Evolutionary conservation across 2,329 filamentous ascomycete genomes (phyloP).

Genomic region (Fusarium tjaetaba): DNA sequence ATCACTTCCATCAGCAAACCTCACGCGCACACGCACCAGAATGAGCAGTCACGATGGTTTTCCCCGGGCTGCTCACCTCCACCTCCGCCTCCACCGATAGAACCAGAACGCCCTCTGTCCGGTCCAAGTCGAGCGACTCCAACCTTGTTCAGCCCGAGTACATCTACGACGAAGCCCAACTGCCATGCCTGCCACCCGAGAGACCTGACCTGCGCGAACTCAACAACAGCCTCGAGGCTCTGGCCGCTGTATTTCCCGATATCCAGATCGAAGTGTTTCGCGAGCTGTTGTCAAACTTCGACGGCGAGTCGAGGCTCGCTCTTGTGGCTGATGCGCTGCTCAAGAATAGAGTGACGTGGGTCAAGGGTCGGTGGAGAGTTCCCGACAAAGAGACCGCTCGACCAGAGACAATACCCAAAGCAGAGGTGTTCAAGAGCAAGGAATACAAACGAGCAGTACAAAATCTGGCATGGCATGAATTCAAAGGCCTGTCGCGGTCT

Average conservation of each 20-base stretch:
- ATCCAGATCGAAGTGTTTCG: conserved; percentile 85
- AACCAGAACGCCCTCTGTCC: conserved; percentile 48
- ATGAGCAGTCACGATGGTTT: conserved; percentile 59
- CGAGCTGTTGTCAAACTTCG: conserved; percentile 80
- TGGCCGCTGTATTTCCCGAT: conserved; percentile 80
- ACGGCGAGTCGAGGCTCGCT: conserved; percentile 78
- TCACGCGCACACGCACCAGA: conserved; percentile 31
- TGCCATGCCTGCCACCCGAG: conserved; percentile 59
- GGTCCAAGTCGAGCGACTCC: conserved; percentile 45
- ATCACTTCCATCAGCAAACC: background rate
- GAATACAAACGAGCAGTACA: conserved; percentile 76
- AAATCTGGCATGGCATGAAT: conserved; percentile 76
- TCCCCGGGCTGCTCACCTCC: conserved; percentile 59
- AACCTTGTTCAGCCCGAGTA: conserved; percentile 53
- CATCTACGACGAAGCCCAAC: conserved; percentile 66
- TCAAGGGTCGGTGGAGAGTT: conserved; percentile 73
- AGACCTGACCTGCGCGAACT: conserved; percentile 73
- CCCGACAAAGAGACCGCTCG: conserved; percentile 50
- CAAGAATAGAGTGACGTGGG: conserved; percentile 75
- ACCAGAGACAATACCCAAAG: conserved; percentile 58
- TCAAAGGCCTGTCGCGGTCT: conserved; percentile 76
- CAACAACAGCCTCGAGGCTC: conserved; percentile 73
- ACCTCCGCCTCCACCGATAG: conserved; percentile 54
- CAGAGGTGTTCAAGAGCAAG: conserved; percentile 73
- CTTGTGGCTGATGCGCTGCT: conserved; percentile 81